Percentiles rank a stretch among this genome's conserved stretches.
Evolutionary conservation across 2,329 filamentous ascomycete species (phyloP).

Genomic region (Alternaria burnsii): DNA sequence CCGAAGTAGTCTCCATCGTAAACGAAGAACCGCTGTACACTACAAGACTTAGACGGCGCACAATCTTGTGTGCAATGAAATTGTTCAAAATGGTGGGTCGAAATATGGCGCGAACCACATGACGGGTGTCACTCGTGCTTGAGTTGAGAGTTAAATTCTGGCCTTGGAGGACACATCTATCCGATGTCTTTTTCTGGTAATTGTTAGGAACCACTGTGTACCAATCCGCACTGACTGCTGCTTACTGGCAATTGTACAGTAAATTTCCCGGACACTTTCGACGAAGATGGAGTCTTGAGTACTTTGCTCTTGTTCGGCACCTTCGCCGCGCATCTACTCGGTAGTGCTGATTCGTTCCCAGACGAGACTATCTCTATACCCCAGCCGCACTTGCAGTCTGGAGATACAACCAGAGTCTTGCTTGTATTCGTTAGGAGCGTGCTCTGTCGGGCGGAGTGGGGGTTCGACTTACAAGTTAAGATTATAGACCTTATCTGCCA

Average conservation of each 20-base stretch:
- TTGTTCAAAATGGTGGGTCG: neutral
- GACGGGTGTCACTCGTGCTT: neutral
- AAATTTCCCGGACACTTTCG: neutral
- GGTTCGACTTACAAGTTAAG: constrained; percentile 9
- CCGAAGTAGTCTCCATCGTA: neutral
- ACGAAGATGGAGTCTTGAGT: neutral
- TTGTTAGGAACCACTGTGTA: neutral
- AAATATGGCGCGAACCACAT: neutral
- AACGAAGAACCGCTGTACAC: neutral
- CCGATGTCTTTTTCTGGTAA: neutral
- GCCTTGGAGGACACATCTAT: neutral
- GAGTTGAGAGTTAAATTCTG: neutral
- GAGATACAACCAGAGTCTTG: constrained; percentile 1
- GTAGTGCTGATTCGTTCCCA: neutral
- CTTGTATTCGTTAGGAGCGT: constrained; percentile 6
- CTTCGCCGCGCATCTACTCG: neutral
- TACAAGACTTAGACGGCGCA: neutral
- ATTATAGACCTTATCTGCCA: constrained; percentile 2
- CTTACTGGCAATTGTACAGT: neutral
- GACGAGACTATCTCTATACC: neutral
- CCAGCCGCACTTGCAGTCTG: neutral
- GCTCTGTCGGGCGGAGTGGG: neutral
- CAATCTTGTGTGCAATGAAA: neutral
- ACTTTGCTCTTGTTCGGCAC: neutral
- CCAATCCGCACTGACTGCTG: neutral